These are phyloP conservation scores for Aspergillus aculeatinus DNA, from an alignment of 2,329 filamentous ascomycete species.

Conservation along the genomic window DNA sequence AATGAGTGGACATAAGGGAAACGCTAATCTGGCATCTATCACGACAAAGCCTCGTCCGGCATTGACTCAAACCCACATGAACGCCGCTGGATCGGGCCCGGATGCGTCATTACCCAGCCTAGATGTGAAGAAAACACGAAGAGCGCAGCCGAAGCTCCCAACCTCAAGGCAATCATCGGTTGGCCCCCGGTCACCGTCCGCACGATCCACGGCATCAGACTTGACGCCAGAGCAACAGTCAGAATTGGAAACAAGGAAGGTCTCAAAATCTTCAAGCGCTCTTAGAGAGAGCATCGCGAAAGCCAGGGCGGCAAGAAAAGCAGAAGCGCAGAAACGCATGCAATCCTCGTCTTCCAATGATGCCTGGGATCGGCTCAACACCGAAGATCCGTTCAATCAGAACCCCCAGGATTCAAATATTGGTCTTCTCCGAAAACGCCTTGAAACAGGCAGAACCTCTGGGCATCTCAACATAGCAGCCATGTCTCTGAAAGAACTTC, in stretches of 20 bases:
- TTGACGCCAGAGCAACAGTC: slow-evolving; percentile 28
- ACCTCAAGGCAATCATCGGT: slow-evolving; percentile 32
- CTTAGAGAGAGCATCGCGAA: slow-evolving; percentile 90
- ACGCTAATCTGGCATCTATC: slow-evolving; percentile 49
- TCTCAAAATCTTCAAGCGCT: slow-evolving; percentile 71
- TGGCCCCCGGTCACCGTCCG: slow-evolving; percentile 32
- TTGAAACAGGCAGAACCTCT: slow-evolving; percentile 70
- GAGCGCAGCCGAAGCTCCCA: slow-evolving; percentile 32
- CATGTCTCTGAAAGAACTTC: slow-evolving; percentile 75
- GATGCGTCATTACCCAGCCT: slow-evolving; percentile 33
- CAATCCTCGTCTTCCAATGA: slow-evolving; percentile 19
- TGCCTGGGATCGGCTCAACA: slow-evolving; percentile 51
- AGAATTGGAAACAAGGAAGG: slow-evolving; percentile 42
- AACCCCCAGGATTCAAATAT: slow-evolving; percentile 57
- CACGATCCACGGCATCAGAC: slow-evolving; percentile 31
- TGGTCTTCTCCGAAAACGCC: slow-evolving; percentile 70
- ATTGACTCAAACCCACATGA: slow-evolving; percentile 55
- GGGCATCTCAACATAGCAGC: slow-evolving; percentile 87
- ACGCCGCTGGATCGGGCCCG: slow-evolving; percentile 48
- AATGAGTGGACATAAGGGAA: slow-evolving; percentile 29
- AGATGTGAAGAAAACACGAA: slow-evolving; percentile 42
- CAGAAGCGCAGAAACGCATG: slow-evolving; percentile 38
- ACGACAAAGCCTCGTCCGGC: slow-evolving; percentile 55
- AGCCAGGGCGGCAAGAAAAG: slow-evolving; percentile 77
- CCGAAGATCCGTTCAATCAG: slow-evolving; percentile 58